Conservation (phyloP, 192 early-diverging fungal species). For the Borealophlyctis nickersoniae region DNA sequence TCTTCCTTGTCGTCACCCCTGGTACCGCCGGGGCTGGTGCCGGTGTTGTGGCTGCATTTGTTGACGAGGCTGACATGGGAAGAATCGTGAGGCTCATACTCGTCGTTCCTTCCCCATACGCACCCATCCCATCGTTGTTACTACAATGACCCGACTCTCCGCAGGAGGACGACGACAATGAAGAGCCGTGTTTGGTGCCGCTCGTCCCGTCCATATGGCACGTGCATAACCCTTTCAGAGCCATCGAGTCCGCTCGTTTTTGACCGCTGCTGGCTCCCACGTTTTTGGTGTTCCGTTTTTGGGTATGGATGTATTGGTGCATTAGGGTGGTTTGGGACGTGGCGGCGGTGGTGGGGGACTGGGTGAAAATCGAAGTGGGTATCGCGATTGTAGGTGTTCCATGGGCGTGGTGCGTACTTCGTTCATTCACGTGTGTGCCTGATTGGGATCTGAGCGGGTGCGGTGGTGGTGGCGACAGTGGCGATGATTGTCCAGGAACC, state of each 20-base stretch:
- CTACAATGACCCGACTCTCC: not conserved
- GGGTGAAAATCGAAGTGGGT: too few species aligned
- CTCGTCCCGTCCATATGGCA: conserved; percentile 14
- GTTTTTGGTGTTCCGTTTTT: conserved; percentile 13
- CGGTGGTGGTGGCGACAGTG: not conserved
- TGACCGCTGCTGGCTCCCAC: conserved; percentile 18
- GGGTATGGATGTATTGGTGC: conserved; percentile 10
- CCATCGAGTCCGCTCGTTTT: conserved; percentile 19
- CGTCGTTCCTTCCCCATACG: too few species aligned
- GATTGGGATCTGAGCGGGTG: not conserved
- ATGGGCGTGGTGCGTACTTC: too few species aligned
- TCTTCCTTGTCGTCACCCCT: conserved; percentile 1
- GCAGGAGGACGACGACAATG: not conserved
- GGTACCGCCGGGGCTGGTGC: not conserved
- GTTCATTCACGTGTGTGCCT: not conserved
- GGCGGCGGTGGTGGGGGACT: too few species aligned
- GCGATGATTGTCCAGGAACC: not conserved
- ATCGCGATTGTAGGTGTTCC: too few species aligned
- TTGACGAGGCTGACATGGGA: conserved; percentile 8
- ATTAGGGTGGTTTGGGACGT: too few species aligned
- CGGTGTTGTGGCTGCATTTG: conserved; percentile 1
- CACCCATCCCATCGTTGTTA: not conserved
- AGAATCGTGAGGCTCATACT: too few species aligned
- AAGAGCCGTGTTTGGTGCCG: not conserved
- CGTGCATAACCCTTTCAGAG: conserved; percentile 11